phyloP scores from a whole-genome alignment of 2,329 filamentous ascomycete species.

The Epichloe uncinata region DNA sequence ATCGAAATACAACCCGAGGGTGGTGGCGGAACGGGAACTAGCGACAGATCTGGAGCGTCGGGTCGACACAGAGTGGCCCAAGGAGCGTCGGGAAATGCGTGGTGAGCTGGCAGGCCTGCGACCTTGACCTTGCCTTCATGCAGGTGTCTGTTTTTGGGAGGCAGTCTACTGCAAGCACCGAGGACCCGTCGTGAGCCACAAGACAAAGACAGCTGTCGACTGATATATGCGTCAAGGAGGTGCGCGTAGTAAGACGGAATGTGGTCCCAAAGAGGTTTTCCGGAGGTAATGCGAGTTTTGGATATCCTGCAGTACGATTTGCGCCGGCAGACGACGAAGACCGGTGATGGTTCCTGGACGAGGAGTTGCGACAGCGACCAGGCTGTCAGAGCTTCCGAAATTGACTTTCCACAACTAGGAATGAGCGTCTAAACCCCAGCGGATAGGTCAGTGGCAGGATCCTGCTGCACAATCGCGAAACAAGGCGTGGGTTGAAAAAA shows the following conservation, averaged over 20 bases:
- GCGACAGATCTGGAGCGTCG: conserved; percentile 6
- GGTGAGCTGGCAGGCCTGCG: conserved; percentile 7
- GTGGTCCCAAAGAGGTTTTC: neutral
- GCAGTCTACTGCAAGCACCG: conserved; percentile 1
- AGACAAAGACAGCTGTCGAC: neutral
- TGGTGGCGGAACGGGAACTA: conserved; percentile 4
- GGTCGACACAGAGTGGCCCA: too few relatives aligned
- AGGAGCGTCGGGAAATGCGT: too few relatives aligned
- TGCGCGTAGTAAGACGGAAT: neutral
- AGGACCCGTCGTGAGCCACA: conserved; percentile 5
- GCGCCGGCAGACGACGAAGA: neutral
- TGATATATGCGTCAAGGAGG: neutral
- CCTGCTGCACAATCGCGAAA: neutral
- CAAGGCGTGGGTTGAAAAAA: neutral
- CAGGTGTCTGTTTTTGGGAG: conserved; percentile 6
- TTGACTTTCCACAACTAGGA: neutral
- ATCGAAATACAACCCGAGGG: neutral
- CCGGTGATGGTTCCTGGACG: neutral
- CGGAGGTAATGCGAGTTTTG: neutral
- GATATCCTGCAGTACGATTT: neutral
- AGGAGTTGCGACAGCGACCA: conserved; percentile 1
- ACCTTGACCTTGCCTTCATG: conserved; percentile 1
- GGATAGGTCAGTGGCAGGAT: neutral
- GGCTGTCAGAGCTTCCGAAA: neutral
- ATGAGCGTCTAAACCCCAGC: neutral